Percentiles rank a stretch among this genome's conserved stretches.
Evolutionary conservation across 2,329 filamentous ascomycete species (phyloP).

Genomic region (Aspergillus tamarii): DNA sequence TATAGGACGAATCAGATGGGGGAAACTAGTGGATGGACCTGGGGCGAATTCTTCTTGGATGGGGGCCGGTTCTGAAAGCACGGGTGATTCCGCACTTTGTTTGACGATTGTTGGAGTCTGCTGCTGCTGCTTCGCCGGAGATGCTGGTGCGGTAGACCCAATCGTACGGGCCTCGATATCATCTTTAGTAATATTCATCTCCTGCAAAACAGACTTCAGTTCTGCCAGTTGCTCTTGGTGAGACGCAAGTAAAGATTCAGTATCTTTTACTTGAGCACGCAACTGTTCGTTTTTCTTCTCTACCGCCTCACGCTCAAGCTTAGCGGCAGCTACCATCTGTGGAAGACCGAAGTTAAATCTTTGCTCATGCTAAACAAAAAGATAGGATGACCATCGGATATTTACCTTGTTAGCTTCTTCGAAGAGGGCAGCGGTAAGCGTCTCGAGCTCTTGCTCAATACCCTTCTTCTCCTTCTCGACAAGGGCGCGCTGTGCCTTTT

Average conservation of each 20-base stretch:
- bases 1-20: slow-evolving; percentile 80
- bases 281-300: slow-evolving; percentile 88
- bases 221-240: slow-evolving; percentile 92
- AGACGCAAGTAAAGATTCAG: slow-evolving; percentile 79
- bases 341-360: not conserved
- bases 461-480: slow-evolving; percentile 80
- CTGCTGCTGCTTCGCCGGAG: slow-evolving; percentile 66
- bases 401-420: slow-evolving; percentile 88
- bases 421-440: slow-evolving; percentile 87
- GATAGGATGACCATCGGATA: not conserved
- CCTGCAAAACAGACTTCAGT: slow-evolving; percentile 89
- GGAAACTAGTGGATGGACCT: slow-evolving; percentile 71
- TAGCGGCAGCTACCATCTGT: slow-evolving; percentile 87
- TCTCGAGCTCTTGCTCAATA: slow-evolving; percentile 91
- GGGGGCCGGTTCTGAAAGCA: slow-evolving; percentile 54
- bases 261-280: slow-evolving; percentile 81
- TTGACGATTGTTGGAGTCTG: slow-evolving; percentile 56
- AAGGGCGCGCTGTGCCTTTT: slow-evolving; percentile 65
- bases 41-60: slow-evolving; percentile 59
- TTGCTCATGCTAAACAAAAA: too few relatives aligned
- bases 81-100: slow-evolving; percentile 64
- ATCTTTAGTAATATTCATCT: slow-evolving; percentile 72
- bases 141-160: slow-evolving; percentile 71
- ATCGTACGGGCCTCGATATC: slow-evolving; percentile 72
- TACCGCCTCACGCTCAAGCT: slow-evolving; percentile 78